Percentiles rank a stretch among this genome's conserved stretches.
phyloP scores from a whole-genome alignment of 306 rosid species.

The Gleditsia sinensis region DNA sequence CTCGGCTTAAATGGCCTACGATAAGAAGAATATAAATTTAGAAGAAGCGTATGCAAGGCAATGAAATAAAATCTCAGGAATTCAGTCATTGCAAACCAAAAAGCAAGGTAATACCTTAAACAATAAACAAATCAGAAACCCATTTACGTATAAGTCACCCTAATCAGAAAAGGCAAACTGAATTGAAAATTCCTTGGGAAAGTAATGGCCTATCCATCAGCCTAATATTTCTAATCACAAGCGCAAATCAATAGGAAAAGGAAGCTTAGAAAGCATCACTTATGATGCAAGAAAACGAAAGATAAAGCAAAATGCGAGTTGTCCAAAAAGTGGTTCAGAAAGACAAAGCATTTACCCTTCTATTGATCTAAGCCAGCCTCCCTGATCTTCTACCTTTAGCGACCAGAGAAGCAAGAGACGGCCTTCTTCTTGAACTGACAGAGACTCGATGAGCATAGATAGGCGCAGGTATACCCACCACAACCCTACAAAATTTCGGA shows the following conservation, averaged over 20 bases:
- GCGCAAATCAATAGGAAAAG: conserved; percentile 39
- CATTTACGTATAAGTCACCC: not conserved
- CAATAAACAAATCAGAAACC: conserved; percentile 30
- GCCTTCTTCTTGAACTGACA: conserved; percentile 50
- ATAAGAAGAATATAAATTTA: no score
- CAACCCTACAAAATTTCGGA: conserved; percentile 66
- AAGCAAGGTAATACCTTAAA: not conserved
- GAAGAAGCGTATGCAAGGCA: conserved; percentile 7
- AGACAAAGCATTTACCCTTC: conserved; percentile 68
- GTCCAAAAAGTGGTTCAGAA: conserved; percentile 41
- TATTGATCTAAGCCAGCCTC: conserved; percentile 60
- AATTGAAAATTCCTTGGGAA: conserved; percentile 41
- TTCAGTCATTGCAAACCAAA: conserved; percentile 33
- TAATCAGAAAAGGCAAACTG: conserved; percentile 22
- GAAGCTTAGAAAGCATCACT: conserved; percentile 71
- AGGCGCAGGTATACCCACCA: conserved; percentile 50
- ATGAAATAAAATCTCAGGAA: conserved; percentile 24
- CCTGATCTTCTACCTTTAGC: conserved; percentile 63
- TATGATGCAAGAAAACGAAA: conserved; percentile 77
- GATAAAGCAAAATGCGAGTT: conserved; percentile 48
- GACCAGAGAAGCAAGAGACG: conserved; percentile 55
- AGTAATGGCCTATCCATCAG: conserved; percentile 38
- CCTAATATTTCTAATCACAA: conserved; percentile 39
- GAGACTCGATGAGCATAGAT: conserved; percentile 63
- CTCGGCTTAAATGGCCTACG: conserved; percentile 10